Evolutionary conservation across 768 basidiomycete species (phyloP), one percentile per base, ranked within the genome.

Genomic region (Lentinula lateritia): DNA sequence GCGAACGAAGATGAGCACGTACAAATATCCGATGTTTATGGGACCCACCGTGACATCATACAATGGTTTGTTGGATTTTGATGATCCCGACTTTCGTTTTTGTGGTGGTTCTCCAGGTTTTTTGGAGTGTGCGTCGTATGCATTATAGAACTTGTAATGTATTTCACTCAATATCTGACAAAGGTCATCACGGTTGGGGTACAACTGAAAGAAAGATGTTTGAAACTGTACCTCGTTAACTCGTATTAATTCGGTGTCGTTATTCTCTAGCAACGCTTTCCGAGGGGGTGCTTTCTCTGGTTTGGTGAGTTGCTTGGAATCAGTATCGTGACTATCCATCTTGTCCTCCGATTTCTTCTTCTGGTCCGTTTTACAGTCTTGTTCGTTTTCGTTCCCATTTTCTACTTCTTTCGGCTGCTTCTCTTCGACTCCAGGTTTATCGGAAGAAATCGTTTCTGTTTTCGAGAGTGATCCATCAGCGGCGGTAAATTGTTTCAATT

Each of bases 211-310:
- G 50, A 63, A 39, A 12, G 20, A 28, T 20, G 18, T 20, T 18
- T 18, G 9, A 15, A 56, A 18, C 65, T 83, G 58, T 67, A 94
- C 95, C 74, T 80, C 82, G 62, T 83, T 80, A n/a, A 99, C 78
- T 46, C 96, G 79, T 9, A 78, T 75, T 48, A 99, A 78, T 75
- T 99, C 96, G 28, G 72, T 69, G 70, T 98, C 96, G 63, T 95
- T 86, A 62, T 94, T 92, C 74, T 89, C 95, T 54, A 98, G 74
- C 36, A 98, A 72, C 0, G 93, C 91, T 70, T 89, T 92, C 61
- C 82, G 82, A 45, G 18, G 20, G 16, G 76, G 75, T 28, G 69
- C 69, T 65, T 83, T 83, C 61, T 84, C 82, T 3, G 72, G 71
- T 53, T 76, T 65, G 6, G 35, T 5, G 15, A 12, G 32, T 48